Percentiles rank a stretch among this genome's conserved stretches.
phyloP scores from a whole-genome alignment of 345 rosid genomes.

The Salix koriyanagi region DNA sequence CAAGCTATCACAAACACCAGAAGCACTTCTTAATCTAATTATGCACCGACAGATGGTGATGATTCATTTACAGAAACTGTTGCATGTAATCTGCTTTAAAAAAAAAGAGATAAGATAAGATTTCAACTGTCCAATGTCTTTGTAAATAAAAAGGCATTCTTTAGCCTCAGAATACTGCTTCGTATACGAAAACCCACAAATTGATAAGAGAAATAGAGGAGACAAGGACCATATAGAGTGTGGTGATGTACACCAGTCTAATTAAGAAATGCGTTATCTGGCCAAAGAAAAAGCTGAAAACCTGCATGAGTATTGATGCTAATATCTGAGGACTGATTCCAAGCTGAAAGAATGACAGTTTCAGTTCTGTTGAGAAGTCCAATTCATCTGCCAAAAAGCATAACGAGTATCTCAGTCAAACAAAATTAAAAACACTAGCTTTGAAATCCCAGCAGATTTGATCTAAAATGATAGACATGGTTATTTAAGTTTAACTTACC shows the following conservation, averaged over 20 bases:
- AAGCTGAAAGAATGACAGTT: constrained; percentile 90
- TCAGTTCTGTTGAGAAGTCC: constrained; percentile 68
- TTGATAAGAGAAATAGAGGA: neutral
- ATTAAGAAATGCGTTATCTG: neutral
- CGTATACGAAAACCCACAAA: neutral
- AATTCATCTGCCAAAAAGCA: constrained; percentile 61
- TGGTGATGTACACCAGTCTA: neutral
- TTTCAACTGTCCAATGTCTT: neutral
- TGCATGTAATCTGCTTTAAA: neutral
- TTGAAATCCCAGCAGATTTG: neutral
- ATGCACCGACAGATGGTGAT: neutral
- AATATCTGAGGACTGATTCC: constrained; percentile 92
- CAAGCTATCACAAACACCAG: neutral
- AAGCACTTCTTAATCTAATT: neutral
- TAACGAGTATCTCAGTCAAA: neutral
- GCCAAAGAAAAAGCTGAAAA: constrained; percentile 22
- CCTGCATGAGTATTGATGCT: constrained; percentile 92
- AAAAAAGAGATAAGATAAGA: neutral
- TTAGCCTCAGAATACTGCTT: neutral
- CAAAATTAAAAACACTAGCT: neutral
- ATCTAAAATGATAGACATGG: neutral
- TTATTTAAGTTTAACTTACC: constrained; percentile 44
- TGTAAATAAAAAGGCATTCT: neutral
- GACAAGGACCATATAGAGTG: neutral
- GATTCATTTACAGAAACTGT: neutral